These are phyloP conservation scores for Spathaspora hagerdaliae DNA, from an alignment of 805 yeast species.

Conservation along the genomic window DNA sequence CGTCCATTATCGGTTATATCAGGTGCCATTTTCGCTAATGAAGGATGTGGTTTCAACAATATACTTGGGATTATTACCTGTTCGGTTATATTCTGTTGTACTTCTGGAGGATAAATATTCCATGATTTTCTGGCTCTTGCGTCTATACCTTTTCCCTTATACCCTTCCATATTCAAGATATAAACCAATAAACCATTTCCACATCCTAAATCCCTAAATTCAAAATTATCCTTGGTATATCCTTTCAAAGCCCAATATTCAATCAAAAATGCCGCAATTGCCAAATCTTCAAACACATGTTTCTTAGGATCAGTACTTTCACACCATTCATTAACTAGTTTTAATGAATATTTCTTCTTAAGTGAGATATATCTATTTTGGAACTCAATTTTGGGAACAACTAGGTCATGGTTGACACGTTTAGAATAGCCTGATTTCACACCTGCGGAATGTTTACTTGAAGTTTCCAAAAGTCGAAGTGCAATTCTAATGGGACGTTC, in stretches of 20 bases:
- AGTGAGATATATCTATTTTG: constrained; percentile 77
- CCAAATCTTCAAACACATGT: constrained; percentile 94
- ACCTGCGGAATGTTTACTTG: constrained; percentile 80
- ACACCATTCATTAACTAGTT: constrained; percentile 78
- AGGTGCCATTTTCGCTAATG: constrained; percentile 49
- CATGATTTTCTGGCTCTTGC: constrained; percentile 89
- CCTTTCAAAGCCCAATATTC: constrained; percentile 66
- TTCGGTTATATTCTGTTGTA: constrained; percentile 57
- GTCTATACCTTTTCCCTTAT: constrained; percentile 79
- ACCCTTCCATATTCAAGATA: constrained; percentile 75
- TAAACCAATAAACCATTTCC: constrained; percentile 89
- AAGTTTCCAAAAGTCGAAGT: constrained; percentile 70
- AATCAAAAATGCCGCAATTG: constrained; percentile 90
- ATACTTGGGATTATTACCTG: constrained; percentile 81
- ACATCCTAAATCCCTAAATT: constrained; percentile 89
- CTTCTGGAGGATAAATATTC: constrained; percentile 66
- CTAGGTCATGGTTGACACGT: constrained; percentile 82
- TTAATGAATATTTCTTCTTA: constrained; percentile 77
- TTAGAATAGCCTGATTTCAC: constrained; percentile 81
- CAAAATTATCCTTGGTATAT: constrained; percentile 47
- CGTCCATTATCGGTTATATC: constrained; percentile 58
- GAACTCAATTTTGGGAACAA: constrained; percentile 77
- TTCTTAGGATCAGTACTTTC: constrained; percentile 93
- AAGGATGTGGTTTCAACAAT: constrained; percentile 67
- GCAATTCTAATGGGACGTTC: constrained; percentile 82